Evolutionary conservation across 2,329 filamentous ascomycete species (phyloP).

Genomic region (Aureobasidium sp.): DNA sequence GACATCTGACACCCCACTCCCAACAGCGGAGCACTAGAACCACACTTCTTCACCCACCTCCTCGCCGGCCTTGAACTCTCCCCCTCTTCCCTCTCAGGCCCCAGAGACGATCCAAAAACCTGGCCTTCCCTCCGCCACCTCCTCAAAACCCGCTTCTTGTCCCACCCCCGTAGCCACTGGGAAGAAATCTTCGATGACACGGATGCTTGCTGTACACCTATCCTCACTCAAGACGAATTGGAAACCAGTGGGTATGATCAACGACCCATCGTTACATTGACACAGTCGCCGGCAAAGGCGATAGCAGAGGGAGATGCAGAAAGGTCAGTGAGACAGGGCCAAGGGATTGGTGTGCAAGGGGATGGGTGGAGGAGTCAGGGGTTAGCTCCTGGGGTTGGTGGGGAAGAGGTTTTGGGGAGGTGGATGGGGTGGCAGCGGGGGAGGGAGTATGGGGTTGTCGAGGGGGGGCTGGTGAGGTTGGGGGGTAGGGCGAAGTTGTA

Average conservation of each 20-base stretch:
- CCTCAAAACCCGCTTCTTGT: slow-evolving; percentile 59
- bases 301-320: slow-evolving; percentile 45
- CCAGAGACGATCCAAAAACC: slow-evolving; percentile 51
- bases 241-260: slow-evolving; percentile 60
- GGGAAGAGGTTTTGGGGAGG: slow-evolving; percentile 57
- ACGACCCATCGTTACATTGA: slow-evolving; percentile 62
- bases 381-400: slow-evolving; percentile 62
- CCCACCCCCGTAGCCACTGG: slow-evolving; percentile 71
- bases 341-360: slow-evolving; percentile 59
- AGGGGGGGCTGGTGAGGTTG: slow-evolving; percentile 51
- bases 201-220: slow-evolving; percentile 88
- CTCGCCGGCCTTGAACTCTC: slow-evolving; percentile 59
- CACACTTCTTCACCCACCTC: slow-evolving; percentile 69
- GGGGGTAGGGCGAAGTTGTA: not conserved
- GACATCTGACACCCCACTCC: not conserved
- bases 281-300: slow-evolving; percentile 60
- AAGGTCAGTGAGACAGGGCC: slow-evolving; percentile 45
- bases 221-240: slow-evolving; percentile 68
- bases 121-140: slow-evolving; percentile 62
- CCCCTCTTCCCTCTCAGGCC: slow-evolving; percentile 37
- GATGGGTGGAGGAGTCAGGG: slow-evolving; percentile 57
- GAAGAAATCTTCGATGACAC: slow-evolving; percentile 80
- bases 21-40: slow-evolving; percentile 68
- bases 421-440: slow-evolving; percentile 78
- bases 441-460: slow-evolving; percentile 59